phyloP scores from a whole-genome alignment of 345 rosid genomes.

The Diplotaxis tenuifolia region DNA sequence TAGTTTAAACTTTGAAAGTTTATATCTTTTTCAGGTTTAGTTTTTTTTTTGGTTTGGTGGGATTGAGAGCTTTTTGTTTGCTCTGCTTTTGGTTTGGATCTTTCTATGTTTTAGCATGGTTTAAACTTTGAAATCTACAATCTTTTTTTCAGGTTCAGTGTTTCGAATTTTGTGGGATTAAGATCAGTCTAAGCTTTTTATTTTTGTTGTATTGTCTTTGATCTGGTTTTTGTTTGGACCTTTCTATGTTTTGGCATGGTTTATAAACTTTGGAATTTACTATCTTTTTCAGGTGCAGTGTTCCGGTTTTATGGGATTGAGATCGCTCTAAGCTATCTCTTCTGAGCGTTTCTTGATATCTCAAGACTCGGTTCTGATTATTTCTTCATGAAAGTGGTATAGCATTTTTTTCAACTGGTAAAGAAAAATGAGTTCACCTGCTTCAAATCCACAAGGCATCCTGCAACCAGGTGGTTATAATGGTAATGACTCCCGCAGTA shows the following conservation, averaged over 20 bases:
- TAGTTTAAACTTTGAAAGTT: no score
- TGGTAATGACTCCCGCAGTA: constrained; percentile 36
- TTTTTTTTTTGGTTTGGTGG: background rate
- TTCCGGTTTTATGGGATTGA: constrained; percentile 1
- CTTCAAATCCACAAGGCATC: constrained; percentile 42
- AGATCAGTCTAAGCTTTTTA: constrained; percentile 5
- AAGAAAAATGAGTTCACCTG: constrained; percentile 51
- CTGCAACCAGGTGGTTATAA: constrained; percentile 36
- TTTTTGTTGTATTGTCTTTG: constrained; percentile 11
- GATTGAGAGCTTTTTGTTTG: constrained; percentile 6
- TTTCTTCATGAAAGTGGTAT: background rate
- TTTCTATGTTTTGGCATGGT: background rate
- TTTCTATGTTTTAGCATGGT: no score
- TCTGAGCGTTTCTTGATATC: background rate
- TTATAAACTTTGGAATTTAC: background rate
- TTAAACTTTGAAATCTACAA: no score
- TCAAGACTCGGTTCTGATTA: background rate
- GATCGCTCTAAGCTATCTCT: constrained; percentile 10
- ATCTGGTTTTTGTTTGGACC: constrained; percentile 12
- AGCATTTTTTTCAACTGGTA: constrained; percentile 32
- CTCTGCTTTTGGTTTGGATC: no score
- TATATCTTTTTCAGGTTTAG: constrained; percentile 4
- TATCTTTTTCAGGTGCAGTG: constrained; percentile 16
- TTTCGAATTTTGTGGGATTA: background rate
- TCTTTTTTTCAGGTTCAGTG: constrained; percentile 14